Percentiles rank a stretch among this genome's conserved stretches.
Evolutionary conservation across 1,284 basidiomycete genomes (phyloP).

Genomic region (Schizopora paradoxa): DNA sequence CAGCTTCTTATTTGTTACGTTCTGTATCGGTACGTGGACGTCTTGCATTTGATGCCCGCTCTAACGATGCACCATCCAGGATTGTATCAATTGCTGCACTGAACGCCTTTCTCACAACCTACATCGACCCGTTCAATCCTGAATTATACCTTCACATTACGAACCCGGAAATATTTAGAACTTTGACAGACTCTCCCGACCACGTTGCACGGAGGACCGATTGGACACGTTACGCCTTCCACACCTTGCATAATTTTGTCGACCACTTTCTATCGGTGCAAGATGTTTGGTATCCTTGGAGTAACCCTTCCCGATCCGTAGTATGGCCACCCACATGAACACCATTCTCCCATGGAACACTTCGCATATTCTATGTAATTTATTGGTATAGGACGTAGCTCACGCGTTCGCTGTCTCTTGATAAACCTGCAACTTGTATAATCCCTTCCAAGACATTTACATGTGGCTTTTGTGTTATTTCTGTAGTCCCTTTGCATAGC

Average conservation of each 20-base stretch:
- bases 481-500: no score
- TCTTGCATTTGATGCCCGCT: neutral
- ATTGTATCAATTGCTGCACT: constrained; percentile 36
- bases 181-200: constrained; percentile 26
- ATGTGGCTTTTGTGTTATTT: no score
- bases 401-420: neutral
- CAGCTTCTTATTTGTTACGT: constrained; percentile 9
- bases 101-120: constrained; percentile 49
- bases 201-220: neutral
- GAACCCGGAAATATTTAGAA: constrained; percentile 38
- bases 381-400: neutral
- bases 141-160: constrained; percentile 54
- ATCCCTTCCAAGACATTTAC: no score
- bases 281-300: constrained; percentile 14
- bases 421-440: constrained; percentile 7
- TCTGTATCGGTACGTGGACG: constrained; percentile 11
- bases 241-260: constrained; percentile 6
- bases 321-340: constrained; percentile 16
- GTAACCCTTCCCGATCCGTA: constrained; percentile 13
- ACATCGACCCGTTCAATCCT: constrained; percentile 69
- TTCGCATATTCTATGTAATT: neutral
- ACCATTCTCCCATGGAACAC: neutral
- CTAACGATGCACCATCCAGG: constrained; percentile 23
- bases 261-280: constrained; percentile 7
- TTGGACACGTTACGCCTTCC: constrained; percentile 5